Conservation (phyloP, 1,284 basidiomycete genomes). For the Schizophyllum commune region DNA sequence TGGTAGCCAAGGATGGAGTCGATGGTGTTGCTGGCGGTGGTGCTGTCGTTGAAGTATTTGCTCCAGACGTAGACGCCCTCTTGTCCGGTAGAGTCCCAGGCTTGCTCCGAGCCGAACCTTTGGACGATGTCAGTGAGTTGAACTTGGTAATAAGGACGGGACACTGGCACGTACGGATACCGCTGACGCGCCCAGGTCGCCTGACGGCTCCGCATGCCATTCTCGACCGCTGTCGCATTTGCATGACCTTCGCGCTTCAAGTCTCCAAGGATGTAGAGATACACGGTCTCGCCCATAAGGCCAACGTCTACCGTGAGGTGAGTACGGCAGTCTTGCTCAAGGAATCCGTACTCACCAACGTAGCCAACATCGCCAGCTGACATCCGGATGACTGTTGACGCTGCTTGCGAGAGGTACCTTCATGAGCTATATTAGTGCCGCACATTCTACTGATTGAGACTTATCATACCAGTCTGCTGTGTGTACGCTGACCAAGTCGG, state of each 20-base stretch:
- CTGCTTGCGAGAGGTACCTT: slow-evolving; percentile 37
- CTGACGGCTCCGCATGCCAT: slow-evolving; percentile 39
- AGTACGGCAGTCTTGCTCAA: too few relatives aligned
- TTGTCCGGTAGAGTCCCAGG: slow-evolving; percentile 56
- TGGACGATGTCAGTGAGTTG: not conserved
- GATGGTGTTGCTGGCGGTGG: slow-evolving; percentile 43
- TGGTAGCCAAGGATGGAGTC: slow-evolving; percentile 55
- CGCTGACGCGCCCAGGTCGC: slow-evolving; percentile 37
- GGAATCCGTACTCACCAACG: slow-evolving; percentile 16
- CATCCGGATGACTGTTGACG: slow-evolving; percentile 41
- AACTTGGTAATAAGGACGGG: not conserved
- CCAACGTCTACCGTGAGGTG: slow-evolving; percentile 35
- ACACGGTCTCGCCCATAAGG: slow-evolving; percentile 53
- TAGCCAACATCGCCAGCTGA: slow-evolving; percentile 40
- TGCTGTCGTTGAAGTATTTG: slow-evolving; percentile 45
- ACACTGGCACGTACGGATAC: slow-evolving; percentile 36
- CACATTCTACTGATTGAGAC: too few relatives aligned
- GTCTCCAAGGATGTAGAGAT: slow-evolving; percentile 40
- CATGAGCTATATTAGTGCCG: too few relatives aligned
- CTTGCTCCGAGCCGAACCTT: slow-evolving; percentile 55
- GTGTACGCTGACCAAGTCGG: slow-evolving; percentile 35
- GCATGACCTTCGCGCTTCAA: slow-evolving; percentile 44
- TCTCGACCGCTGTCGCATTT: slow-evolving; percentile 41
- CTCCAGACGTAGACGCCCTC: slow-evolving; percentile 51
- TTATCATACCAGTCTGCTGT: slow-evolving; percentile 54